Evolutionary conservation across 148 eudicot species (phyloP).

Genomic region (Camellia granthamiana): DNA sequence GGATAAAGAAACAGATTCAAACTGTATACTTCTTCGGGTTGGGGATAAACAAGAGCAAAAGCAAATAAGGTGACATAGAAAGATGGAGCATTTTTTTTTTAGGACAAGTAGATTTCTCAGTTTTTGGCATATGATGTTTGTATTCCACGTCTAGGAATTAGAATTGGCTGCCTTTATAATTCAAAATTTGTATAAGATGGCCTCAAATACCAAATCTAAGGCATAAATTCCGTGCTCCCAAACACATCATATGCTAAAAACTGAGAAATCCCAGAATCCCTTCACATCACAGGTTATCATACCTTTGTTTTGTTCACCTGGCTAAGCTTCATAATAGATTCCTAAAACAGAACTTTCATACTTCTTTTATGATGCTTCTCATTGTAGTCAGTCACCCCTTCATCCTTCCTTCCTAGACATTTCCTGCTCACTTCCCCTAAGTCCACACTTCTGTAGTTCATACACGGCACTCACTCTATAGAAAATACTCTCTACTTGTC

Average conservation of each 20-base stretch:
- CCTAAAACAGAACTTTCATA: neutral
- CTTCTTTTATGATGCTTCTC: neutral
- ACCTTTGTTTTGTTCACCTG: neutral
- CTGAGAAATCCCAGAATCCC: neutral
- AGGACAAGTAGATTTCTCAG: no score
- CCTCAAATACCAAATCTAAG: neutral
- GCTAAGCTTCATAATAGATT: neutral
- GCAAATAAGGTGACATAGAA: neutral
- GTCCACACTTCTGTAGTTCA: neutral
- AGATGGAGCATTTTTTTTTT: neutral
- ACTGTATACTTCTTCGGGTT: neutral
- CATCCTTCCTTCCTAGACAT: neutral
- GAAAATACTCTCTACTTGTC: neutral
- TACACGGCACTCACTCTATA: neutral
- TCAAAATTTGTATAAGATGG: neutral
- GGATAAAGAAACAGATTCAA: neutral
- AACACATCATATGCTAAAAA: neutral
- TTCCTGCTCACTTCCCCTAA: neutral
- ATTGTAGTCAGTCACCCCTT: neutral
- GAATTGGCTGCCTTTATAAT: neutral
- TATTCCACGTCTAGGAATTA: neutral
- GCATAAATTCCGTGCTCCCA: neutral
- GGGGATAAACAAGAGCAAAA: neutral
- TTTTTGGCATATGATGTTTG: neutral
- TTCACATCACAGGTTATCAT: neutral